A percentile compares a stretch with the other conserved stretches of the same genome.
Conservation (phyloP, 495 filamentous ascomycete genomes). For the Pyronema omphalodes region DNA sequence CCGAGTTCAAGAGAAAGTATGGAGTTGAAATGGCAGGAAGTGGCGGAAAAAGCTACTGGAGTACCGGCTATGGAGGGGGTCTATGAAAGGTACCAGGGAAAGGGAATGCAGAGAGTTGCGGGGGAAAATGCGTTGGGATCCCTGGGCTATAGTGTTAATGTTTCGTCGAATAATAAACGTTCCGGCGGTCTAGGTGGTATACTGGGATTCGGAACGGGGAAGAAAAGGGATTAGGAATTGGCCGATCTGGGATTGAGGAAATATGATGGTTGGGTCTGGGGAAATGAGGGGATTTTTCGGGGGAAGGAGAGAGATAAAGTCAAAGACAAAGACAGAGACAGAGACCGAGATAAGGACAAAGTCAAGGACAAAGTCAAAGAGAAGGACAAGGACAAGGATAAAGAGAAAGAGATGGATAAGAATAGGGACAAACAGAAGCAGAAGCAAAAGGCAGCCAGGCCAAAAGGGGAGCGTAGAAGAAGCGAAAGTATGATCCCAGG, state of each 20-base stretch:
- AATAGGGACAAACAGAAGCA: too few species aligned
- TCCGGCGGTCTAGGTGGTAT: neutral
- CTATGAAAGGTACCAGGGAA: slow-evolving; percentile 8
- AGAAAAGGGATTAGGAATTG: too few species aligned
- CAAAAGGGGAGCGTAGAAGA: slow-evolving; percentile 4
- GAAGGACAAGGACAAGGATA: too few species aligned
- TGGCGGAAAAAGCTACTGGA: slow-evolving; percentile 47
- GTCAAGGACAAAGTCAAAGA: too few species aligned
- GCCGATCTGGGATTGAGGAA: too few species aligned
- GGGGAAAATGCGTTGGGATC: neutral
- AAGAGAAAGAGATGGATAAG: too few species aligned
- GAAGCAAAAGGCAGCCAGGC: too few species aligned
- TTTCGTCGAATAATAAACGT: neutral
- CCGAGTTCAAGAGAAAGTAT: slow-evolving; percentile 34
- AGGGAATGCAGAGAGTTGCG: neutral
- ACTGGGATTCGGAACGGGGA: neutral
- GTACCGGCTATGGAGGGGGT: slow-evolving; percentile 21
- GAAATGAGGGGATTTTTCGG: neutral
- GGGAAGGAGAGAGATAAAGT: slow-evolving; percentile 1
- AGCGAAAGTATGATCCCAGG: too few species aligned
- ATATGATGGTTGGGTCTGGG: too few species aligned
- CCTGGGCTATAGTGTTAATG: neutral
- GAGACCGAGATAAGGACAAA: too few species aligned
- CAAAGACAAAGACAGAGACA: neutral
- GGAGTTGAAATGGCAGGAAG: slow-evolving; percentile 50